A percentile compares a stretch with the other conserved stretches of the same genome.
Conservation (phyloP, 164 flowering plant genomes). For the Dillenia turbinata region DNA sequence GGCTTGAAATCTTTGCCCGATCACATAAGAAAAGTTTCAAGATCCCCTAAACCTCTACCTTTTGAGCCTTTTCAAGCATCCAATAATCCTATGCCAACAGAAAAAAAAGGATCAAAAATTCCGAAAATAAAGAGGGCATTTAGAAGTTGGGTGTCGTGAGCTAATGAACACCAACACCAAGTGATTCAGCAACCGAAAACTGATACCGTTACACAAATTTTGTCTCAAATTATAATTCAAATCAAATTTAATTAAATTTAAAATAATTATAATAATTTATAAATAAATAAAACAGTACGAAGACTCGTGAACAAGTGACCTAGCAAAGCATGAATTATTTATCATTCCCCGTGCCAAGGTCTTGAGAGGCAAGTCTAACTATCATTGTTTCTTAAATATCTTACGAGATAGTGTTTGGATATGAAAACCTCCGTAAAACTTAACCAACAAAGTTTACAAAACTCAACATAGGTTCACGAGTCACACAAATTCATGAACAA, state of each 20-base stretch:
- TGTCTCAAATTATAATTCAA: no score
- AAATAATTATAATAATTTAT: no score
- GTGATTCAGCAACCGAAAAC: no score
- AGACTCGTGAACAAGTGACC: no score
- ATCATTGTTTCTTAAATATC: not conserved
- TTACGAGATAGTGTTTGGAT: not conserved
- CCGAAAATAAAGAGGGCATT: no score
- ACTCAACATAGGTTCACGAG: slow-evolving; percentile 18
- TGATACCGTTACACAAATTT: no score
- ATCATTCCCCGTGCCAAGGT: not conserved
- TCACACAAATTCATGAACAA: slow-evolving; percentile 23
- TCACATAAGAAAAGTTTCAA: not conserved
- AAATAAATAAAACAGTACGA: no score
- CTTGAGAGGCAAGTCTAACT: not conserved
- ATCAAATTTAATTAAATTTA: no score
- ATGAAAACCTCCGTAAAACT: not conserved
- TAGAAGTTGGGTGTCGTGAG: no score
- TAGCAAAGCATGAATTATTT: no score
- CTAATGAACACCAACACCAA: no score
- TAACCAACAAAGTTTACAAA: slow-evolving; percentile 22
- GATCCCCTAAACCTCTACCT: not conserved
- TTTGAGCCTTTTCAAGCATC: not conserved
- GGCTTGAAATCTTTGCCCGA: slow-evolving; percentile 22
- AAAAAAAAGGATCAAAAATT: not conserved
- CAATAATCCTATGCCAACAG: not conserved